Base-by-base conservation (phyloP, 257 asterid genomes). In the Craterostigma plantagineum region DNA sequence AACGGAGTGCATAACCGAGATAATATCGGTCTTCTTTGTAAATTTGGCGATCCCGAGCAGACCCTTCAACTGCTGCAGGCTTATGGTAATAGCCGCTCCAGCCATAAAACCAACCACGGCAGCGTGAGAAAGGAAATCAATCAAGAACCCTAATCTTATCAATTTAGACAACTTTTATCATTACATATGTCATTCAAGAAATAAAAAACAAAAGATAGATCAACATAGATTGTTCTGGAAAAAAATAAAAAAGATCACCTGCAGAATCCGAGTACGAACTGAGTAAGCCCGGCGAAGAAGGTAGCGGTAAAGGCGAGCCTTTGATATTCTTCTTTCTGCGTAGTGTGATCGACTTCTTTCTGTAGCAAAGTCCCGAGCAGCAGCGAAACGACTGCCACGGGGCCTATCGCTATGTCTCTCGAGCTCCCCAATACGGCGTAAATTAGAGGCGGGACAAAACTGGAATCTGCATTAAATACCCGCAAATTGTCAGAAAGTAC, bases 371-470 rank as follows among this genome's bases (percentile, higher is more conserved):
- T 67, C 23, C 90, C 93, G 0, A 79, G 90, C 68, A 79, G 54
- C 27, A 79, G 93, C 35, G 93, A 79, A 38, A 79, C 90, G 45
- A 79, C 93, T 0, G 93, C 90, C 49, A 79, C 93, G 0, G 93
- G 93, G 33, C 93, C 93, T 12, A 79, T 79, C n/a, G 92, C 92
- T 7, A 79, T 75, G 51, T 79, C 80, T 58, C 92, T 65, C 9
- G 94, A 81, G 63, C 92, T 81, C 1, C 94, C 94, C 92, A 81
- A 71, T 48, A 60, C 36, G 5, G 94, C 94, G 41, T 82, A 82
- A 10, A 78, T 49, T 66, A 82, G 30, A 0, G 92, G 94, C 4
- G 94, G 94, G 45, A 77, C 92, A 45, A 81, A 81, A 46, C 93
- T 81, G 45, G 70, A 68, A 27, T 77, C 91, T 80, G 69, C 59